Conservation (phyloP, 805 yeast genomes). For the Pichia scutulata region DNA sequence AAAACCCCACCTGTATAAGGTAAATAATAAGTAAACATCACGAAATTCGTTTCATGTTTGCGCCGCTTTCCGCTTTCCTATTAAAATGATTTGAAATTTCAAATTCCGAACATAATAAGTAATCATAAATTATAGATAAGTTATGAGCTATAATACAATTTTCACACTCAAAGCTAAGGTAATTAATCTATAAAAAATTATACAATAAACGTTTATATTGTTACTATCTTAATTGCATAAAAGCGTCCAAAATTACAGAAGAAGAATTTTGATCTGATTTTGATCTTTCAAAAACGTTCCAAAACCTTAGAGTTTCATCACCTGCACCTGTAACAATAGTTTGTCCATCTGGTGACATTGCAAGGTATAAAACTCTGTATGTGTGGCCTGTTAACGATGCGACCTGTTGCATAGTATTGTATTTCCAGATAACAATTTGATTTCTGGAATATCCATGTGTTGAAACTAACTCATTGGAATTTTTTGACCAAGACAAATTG, state of each 20-base stretch:
- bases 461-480: conserved; percentile 85
- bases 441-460: conserved; percentile 92
- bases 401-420: conserved; percentile 84
- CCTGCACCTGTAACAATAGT: conserved; percentile 98
- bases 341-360: conserved; percentile 92
- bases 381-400: conserved; percentile 94
- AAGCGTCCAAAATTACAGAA: conserved; percentile 63
- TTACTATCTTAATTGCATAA: conserved; percentile 55
- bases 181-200: background rate
- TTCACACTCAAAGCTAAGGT: too few relatives aligned
- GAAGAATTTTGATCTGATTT: conserved; percentile 51
- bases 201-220: background rate
- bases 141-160: too few relatives aligned
- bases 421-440: conserved; percentile 91
- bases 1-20: background rate
- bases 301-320: conserved; percentile 90
- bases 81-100: too few relatives aligned
- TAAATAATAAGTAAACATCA: background rate
- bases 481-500: conserved; percentile 86
- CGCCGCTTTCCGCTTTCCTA: too few relatives aligned
- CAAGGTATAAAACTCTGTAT: conserved; percentile 79
- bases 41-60: background rate
- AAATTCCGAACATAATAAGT: too few relatives aligned
- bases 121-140: too few relatives aligned
- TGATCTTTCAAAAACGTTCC: conserved; percentile 88